These are phyloP conservation scores for Eimeria maxima DNA, from an alignment of 169 alveolate species.

Conservation along the genomic window DNA sequence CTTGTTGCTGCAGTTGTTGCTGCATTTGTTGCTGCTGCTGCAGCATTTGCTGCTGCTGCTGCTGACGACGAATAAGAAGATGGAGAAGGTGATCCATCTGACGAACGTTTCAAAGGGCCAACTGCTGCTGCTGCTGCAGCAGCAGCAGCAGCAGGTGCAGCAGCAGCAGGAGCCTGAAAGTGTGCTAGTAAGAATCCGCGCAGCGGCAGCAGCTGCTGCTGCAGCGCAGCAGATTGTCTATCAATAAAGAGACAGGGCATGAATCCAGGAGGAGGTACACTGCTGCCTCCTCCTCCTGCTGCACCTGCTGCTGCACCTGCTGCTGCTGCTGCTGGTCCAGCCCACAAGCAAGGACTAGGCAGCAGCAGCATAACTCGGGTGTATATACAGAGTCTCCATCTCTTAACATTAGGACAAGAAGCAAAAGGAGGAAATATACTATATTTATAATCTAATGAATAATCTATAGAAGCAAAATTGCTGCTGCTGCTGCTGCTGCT, in stretches of 20 bases:
- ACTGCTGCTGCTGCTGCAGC: constrained; percentile 28
- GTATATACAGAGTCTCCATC: constrained; percentile 64
- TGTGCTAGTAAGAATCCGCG: background rate
- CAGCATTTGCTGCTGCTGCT: too few relatives aligned
- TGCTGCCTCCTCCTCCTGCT: too few relatives aligned
- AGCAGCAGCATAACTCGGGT: constrained; percentile 51
- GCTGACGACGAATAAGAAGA: too few relatives aligned
- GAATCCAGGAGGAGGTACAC: background rate
- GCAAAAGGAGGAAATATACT: constrained; percentile 17
- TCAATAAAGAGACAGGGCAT: constrained; percentile 23
- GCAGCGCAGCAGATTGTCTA: constrained; percentile 2
- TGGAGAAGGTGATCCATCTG: too few relatives aligned
- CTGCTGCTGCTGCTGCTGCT: background rate
- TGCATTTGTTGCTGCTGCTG: too few relatives aligned
- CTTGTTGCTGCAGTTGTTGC: too few relatives aligned
- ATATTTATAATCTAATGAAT: background rate
- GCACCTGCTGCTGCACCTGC: too few relatives aligned
- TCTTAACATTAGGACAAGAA: background rate
- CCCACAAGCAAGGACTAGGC: constrained; percentile 63
- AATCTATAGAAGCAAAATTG: background rate
- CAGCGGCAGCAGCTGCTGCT: constrained; percentile 70
- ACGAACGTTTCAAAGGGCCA: too few relatives aligned
- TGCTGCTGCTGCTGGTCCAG: background rate
- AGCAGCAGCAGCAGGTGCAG: constrained; percentile 60
- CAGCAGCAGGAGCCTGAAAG: constrained; percentile 24